Evolutionary conservation across 345 rosid genomes (phyloP), one percentile per base, ranked within the genome.

Genomic region (Eucalyptus pauciflora): DNA sequence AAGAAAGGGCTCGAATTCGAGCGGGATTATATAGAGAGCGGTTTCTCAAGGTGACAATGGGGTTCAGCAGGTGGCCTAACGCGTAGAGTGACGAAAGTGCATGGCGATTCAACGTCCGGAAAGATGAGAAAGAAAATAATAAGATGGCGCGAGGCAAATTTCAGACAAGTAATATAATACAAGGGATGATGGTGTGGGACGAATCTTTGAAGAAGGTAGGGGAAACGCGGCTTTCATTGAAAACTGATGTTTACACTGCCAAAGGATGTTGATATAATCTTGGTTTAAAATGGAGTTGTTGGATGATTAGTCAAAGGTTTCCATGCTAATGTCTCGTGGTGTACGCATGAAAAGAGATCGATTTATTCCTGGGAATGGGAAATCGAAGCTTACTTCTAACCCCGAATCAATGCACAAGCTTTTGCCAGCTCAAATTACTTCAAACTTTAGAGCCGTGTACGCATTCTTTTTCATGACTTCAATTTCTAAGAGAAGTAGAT

Each of bases 41-140:
- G 45, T 29, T 52, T 46, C 92, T 88, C 92, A 51, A 89, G 90
- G 89, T 49, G 88, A 52, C 86, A 33, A 46, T 25, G 48, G 51
- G 89, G 83, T 41, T n/a, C 83, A 91, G 89, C 92, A 91, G 98
- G 92, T 95, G 1, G 95, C 94, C 97, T 94, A 95, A 93, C 97
- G 87, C 96, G 95, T 91, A 90, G 97, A 93, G 89, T 89, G 49
- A 29, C 48, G 22, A 50, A 60, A 14, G 33, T 50, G 86, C 56
- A 11, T 24, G 88, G 79, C 11, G 10, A 45, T 27, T 64, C 71
- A 51, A 76, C 8, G 29, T 41, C 43, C 83, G 24, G 45, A 50
- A 33, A 33, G 48, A 86, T 11, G 33, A 56, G 20, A n/a, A 29
- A 58, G 33, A 7, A 27, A 22, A 43, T 13, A 54, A 45, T 52